Evolutionary conservation across 176 grass and related monocot genomes (phyloP).

Genomic region (Zoysia japonica): DNA sequence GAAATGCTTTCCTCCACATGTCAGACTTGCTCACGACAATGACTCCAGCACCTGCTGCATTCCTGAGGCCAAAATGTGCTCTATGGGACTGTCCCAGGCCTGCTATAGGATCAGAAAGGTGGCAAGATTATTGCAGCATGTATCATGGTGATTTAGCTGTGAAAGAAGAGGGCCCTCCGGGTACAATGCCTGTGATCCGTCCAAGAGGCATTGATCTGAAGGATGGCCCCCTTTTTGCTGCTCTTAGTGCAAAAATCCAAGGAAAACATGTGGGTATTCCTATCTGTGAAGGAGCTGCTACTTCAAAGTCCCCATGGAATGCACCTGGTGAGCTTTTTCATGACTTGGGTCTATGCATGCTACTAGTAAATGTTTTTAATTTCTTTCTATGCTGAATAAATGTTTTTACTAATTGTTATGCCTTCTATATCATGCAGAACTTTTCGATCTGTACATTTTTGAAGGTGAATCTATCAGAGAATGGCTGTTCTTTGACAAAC

Average conservation of each 20-base stretch:
- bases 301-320: constrained; percentile 89
- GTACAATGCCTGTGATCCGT: constrained; percentile 84
- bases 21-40: constrained; percentile 78
- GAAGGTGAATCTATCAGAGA: constrained; percentile 95
- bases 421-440: constrained; percentile 55
- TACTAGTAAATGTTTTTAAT: constrained; percentile 10
- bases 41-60: constrained; percentile 68
- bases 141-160: constrained; percentile 83
- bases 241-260: constrained; percentile 77
- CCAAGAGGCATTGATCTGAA: constrained; percentile 91
- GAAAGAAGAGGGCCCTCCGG: constrained; percentile 81
- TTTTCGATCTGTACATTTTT: constrained; percentile 87
- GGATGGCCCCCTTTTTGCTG: constrained; percentile 88
- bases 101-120: constrained; percentile 70
- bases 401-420: constrained; percentile 32
- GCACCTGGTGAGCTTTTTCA: constrained; percentile 64
- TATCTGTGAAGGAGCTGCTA: constrained; percentile 94
- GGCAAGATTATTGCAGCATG: constrained; percentile 83
- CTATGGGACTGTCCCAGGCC: constrained; percentile 91
- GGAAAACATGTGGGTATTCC: constrained; percentile 86
- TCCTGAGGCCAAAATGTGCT: constrained; percentile 82
- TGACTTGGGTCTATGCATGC: constrained; percentile 8
- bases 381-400: background rate
- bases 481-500: constrained; percentile 97
- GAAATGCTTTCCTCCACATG: constrained; percentile 57